A percentile compares a stretch with the other conserved stretches of the same genome.
Conservation (phyloP, 2,329 filamentous ascomycete species). For the Aureobasidium mangrovei region DNA sequence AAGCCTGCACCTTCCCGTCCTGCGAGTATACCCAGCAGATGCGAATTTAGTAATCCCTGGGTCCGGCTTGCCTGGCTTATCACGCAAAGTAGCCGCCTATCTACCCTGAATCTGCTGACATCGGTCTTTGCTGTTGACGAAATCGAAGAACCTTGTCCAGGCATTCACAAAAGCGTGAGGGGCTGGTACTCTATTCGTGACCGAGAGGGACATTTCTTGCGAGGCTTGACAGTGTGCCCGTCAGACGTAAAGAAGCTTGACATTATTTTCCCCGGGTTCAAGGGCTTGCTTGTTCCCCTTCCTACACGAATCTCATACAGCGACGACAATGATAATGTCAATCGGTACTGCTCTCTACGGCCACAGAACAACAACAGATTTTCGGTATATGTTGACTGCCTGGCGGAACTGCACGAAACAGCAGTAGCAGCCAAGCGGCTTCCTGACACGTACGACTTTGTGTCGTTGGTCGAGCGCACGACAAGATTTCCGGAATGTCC, state of each 20-base stretch:
- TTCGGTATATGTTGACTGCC: slow-evolving; percentile 46
- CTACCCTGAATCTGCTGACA: slow-evolving; percentile 60
- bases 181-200: slow-evolving; percentile 71
- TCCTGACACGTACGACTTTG: slow-evolving; percentile 52
- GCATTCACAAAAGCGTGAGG: slow-evolving; percentile 45
- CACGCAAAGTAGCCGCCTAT: slow-evolving; percentile 59
- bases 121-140: slow-evolving; percentile 56
- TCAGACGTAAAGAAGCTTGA: slow-evolving; percentile 66
- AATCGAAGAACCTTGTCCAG: slow-evolving; percentile 49
- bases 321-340: slow-evolving; percentile 19
- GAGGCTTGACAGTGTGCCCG: slow-evolving; percentile 66
- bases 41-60: slow-evolving; percentile 77
- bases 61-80: slow-evolving; percentile 77
- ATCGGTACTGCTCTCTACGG: slow-evolving; percentile 61
- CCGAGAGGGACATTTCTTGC: slow-evolving; percentile 54
- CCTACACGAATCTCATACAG: slow-evolving; percentile 34
- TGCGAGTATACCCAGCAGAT: slow-evolving; percentile 42
- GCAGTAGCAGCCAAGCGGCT: slow-evolving; percentile 29
- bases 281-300: slow-evolving; percentile 51
- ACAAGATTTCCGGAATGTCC: slow-evolving; percentile 54
- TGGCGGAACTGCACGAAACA: slow-evolving; percentile 45
- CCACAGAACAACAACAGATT: slow-evolving; percentile 48
- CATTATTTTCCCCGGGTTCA: slow-evolving; percentile 62
- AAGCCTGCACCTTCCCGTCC: slow-evolving; percentile 48
- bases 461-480: slow-evolving; percentile 53